phyloP scores from a whole-genome alignment of 1,284 basidiomycete genomes.

The Trichosporon inkin region DNA sequence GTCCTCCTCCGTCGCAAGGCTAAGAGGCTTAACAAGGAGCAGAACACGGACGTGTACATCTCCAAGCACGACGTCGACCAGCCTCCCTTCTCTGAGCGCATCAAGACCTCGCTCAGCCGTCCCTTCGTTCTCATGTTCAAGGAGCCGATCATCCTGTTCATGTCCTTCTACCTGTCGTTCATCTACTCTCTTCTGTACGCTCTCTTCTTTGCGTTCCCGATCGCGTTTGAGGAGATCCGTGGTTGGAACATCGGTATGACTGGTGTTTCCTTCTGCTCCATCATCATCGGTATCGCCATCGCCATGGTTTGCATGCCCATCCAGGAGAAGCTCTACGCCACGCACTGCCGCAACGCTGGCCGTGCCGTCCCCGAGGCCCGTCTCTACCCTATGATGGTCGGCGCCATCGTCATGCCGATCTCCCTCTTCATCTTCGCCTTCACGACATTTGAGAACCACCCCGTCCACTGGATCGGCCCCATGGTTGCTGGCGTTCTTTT shows the following conservation, averaged over 20 bases:
- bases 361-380: slow-evolving; percentile 34
- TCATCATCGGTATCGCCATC: slow-evolving; percentile 40
- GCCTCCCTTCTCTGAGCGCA: slow-evolving; percentile 34
- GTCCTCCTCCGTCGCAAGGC: slow-evolving; percentile 47
- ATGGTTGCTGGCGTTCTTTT: slow-evolving; percentile 34
- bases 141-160: slow-evolving; percentile 51
- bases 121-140: slow-evolving; percentile 50
- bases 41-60: slow-evolving; percentile 43
- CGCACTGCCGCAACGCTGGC: slow-evolving; percentile 24
- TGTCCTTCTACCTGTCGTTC: slow-evolving; percentile 53
- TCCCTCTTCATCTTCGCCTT: slow-evolving; percentile 51
- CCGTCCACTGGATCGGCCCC: slow-evolving; percentile 42
- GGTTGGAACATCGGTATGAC: slow-evolving; percentile 46
- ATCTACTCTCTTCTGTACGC: slow-evolving; percentile 51
- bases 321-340: slow-evolving; percentile 41
- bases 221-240: slow-evolving; percentile 46
- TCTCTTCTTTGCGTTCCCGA: slow-evolving; percentile 47
- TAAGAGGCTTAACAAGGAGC: slow-evolving; percentile 43
- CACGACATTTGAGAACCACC: slow-evolving; percentile 31
- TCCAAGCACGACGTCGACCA: slow-evolving; percentile 44
- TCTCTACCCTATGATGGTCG: slow-evolving; percentile 40
- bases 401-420: slow-evolving; percentile 42
- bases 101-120: slow-evolving; percentile 47
- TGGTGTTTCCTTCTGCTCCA: slow-evolving; percentile 46
- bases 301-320: slow-evolving; percentile 37